Evolutionary conservation across 768 basidiomycete genomes (phyloP).

Genomic region (Lactarius deliciosus): DNA sequence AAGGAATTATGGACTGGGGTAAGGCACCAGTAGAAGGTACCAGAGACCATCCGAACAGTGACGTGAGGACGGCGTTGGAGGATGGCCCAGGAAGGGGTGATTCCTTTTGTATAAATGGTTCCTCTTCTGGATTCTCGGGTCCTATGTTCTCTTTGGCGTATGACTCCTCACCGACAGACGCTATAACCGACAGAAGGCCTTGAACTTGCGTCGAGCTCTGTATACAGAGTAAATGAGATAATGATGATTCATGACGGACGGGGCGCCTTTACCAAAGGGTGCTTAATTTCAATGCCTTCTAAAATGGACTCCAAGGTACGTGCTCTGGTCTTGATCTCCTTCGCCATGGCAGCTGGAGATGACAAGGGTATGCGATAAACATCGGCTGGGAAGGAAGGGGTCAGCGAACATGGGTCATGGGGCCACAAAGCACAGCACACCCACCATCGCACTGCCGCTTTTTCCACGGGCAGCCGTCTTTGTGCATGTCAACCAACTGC

Average conservation of each 20-base stretch:
- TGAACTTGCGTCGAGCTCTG: conserved; percentile 61
- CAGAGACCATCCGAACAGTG: conserved; percentile 52
- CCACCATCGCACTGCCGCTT: conserved; percentile 75
- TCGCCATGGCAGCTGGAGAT: conserved; percentile 60
- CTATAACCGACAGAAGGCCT: conserved; percentile 50
- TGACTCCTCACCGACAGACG: conserved; percentile 31
- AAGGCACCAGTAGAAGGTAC: conserved; percentile 34
- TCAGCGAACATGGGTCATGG: not conserved
- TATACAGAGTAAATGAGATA: conserved; percentile 12
- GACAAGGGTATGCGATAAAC: conserved; percentile 60
- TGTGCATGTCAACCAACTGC: conserved; percentile 68
- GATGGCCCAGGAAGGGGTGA: conserved; percentile 34
- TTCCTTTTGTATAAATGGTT: not conserved
- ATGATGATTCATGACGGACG: not conserved
- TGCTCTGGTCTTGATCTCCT: conserved; percentile 59
- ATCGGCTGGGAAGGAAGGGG: conserved; percentile 1
- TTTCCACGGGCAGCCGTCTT: conserved; percentile 84
- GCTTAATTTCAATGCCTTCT: conserved; percentile 57
- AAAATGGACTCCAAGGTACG: conserved; percentile 51
- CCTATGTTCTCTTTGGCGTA: conserved; percentile 33
- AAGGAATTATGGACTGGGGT: conserved; percentile 17
- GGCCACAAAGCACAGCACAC: conserved; percentile 30
- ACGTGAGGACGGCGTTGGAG: conserved; percentile 41
- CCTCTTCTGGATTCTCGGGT: conserved; percentile 18
- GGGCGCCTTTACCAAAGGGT: conserved; percentile 61